phyloP scores from a whole-genome alignment of 2,329 filamentous ascomycete species.

The Botryotinia globosa region DNA sequence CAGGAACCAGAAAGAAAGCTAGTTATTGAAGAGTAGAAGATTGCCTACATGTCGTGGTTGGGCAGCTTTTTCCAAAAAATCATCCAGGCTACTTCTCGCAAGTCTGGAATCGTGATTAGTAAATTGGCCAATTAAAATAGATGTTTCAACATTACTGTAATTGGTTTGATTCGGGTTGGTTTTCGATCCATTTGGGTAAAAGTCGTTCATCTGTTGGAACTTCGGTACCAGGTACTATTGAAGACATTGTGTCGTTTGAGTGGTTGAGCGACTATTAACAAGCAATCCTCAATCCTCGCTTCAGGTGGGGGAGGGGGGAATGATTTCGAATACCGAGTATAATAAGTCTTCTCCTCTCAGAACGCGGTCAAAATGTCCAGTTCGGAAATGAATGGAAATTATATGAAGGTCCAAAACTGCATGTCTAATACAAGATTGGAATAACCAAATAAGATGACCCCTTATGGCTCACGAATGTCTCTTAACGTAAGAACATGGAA shows the following conservation, averaged over 20 bases:
- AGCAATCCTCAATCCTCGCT: conserved; percentile 9
- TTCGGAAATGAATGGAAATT: neutral
- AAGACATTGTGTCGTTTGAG: conserved; percentile 5
- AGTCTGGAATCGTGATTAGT: conserved; percentile 25
- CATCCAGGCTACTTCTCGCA: conserved; percentile 27
- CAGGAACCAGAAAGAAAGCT: neutral
- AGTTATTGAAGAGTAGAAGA: neutral
- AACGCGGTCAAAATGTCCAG: neutral
- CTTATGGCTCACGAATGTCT: neutral
- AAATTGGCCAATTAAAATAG: conserved; percentile 9
- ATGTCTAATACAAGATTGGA: neutral
- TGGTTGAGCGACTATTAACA: neutral
- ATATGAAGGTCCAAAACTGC: neutral
- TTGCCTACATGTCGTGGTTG: conserved; percentile 48
- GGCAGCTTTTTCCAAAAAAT: conserved; percentile 33
- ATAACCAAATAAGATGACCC: neutral
- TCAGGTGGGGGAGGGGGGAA: neutral
- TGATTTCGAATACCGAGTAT: neutral
- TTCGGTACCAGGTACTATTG: neutral
- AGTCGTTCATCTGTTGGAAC: conserved; percentile 30
- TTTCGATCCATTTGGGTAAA: conserved; percentile 45
- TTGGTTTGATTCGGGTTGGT: conserved; percentile 40
- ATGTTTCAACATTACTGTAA: conserved; percentile 38
- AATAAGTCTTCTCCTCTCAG: neutral
- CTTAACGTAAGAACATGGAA: neutral